Evolutionary conservation across 768 basidiomycete genomes (phyloP), one percentile per base, ranked within the genome.

Genomic region (Ramaria sp.): DNA sequence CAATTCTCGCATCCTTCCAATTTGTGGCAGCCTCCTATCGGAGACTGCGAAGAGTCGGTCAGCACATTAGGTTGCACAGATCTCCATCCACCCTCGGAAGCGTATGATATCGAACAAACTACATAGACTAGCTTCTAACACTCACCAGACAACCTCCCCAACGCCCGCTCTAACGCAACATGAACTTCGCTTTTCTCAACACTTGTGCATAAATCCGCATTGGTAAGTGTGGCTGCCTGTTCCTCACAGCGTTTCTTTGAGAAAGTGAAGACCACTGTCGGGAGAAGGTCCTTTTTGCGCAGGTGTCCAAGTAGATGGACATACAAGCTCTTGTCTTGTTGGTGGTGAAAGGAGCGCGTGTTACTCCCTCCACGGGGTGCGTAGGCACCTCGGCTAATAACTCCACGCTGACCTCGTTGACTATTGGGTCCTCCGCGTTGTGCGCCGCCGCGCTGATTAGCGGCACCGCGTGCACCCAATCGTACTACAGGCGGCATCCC

Each of bases 201-300:
- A 1, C 91, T 81, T 7, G 82, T 83, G 64, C 88, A 93, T 37
- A 99, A 73, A 70, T 99, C 93, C 33, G 82, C 76, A 68, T 94
- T 93, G 1, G 83, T 87, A 55, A 99, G 71, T 2, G 90, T 96
- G 9, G 76, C 78, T 4, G 96, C 96, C 66, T 99, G 91, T 71
- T 98, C 96, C 71, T 99, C 96, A 66, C 96, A 99, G 54, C 81
- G 77, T 69, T 93, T 94, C 75, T 99, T 99, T 30, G 92, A 96
- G 62, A 99, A 86, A 0, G 95, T 94, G 71, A 99, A 99, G 30
- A 96, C 81, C 33, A 99, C 96, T 13, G 94, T 92, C 1, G 96
- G 96, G 7, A 99, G 78, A 4, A 99, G 77, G 19, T 76, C 72
- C 60, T 87, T 83, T 72, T 97, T 98, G 65, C 85, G 81, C 57